Evolutionary conservation across 1,284 basidiomycete species (phyloP), one percentile per base, ranked within the genome.

Genomic region (Apiotrichum gamsii): DNA sequence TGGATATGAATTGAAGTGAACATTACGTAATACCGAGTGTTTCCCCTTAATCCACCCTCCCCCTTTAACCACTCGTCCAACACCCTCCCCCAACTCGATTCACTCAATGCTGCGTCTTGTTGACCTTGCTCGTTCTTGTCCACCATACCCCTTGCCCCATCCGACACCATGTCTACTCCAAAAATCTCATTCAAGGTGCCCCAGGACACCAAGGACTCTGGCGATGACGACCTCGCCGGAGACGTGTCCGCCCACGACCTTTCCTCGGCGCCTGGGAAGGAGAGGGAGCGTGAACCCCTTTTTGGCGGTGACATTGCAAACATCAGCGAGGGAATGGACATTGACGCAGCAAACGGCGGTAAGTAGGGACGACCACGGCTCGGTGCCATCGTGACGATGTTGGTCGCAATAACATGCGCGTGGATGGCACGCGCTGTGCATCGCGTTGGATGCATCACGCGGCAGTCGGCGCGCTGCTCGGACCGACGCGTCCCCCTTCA

Each of bases 271-370:
- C 70, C 71, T 0, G 72, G 72, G 19, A 74, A 74, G 47, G 71
- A 73, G 47, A 59, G 69, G 43, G 72, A 74, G 57, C 59, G 67
- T 49, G 70, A 71, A 45, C 69, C 71, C 8, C 43, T 73, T 21
- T 67, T 69, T 43, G 66, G 68, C 32, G 69, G 70, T 14, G 65
- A 71, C 25, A 58, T 72, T 14, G 59, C 59, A 1, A 74, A 73
- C 56, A 67, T 74, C 49, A 62, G 61, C 48, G 57, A 52, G 15
- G 52, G 56, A n/a, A 51, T 57, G 57, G 55, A 42, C n/a, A 51
- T 61, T n/a, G 60, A 64, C 39, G 47, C 45, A 20, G 35, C 41
- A 20, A 55, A 56, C 38, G 56, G 61, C n/a, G 50, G 54, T 65
- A 50, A 10, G 57, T 54, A 29, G 18, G 16, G n/a, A 16, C 13